Evolutionary conservation across 495 filamentous ascomycete species (phyloP).

Genomic region (Penicillium dipodomyicola): DNA sequence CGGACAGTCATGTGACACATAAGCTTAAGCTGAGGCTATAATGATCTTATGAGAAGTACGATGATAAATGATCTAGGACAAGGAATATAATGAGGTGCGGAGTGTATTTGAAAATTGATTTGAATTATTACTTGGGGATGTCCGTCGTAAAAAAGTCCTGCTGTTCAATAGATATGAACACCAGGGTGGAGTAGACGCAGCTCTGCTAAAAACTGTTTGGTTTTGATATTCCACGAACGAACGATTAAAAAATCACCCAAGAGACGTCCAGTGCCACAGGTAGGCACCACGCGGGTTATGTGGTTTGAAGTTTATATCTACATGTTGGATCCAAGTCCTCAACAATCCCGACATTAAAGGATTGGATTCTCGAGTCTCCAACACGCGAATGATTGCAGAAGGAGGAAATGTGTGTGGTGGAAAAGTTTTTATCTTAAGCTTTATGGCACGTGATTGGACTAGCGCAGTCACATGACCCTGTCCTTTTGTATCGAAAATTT

Average conservation of each 20-base stretch:
- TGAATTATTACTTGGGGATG: constrained; percentile 25
- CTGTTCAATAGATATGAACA: constrained; percentile 43
- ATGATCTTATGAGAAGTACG: background rate
- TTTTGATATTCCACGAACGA: constrained; percentile 57
- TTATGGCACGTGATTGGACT: background rate
- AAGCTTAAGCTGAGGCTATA: background rate
- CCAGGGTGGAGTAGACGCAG: constrained; percentile 58
- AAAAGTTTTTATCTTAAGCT: constrained; percentile 3
- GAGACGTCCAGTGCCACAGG: constrained; percentile 41
- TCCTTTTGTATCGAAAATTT: constrained; percentile 24
- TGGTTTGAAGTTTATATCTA: constrained; percentile 28
- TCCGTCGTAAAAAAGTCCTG: constrained; percentile 55
- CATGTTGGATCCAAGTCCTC: background rate
- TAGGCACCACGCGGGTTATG: constrained; percentile 46
- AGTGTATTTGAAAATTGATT: background rate
- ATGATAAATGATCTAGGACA: background rate
- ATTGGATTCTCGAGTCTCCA: constrained; percentile 2
- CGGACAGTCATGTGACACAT: background rate
- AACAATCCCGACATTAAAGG: constrained; percentile 10
- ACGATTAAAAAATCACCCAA: constrained; percentile 43
- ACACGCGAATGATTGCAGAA: background rate
- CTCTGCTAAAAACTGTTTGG: constrained; percentile 55
- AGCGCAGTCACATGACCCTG: constrained; percentile 21
- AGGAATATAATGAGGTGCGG: background rate
- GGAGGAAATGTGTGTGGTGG: background rate